A percentile compares a stretch with the other conserved stretches of the same genome.
Evolutionary conservation across 129 eudicot genomes (phyloP).

Genomic region (Flaveria linearis): DNA sequence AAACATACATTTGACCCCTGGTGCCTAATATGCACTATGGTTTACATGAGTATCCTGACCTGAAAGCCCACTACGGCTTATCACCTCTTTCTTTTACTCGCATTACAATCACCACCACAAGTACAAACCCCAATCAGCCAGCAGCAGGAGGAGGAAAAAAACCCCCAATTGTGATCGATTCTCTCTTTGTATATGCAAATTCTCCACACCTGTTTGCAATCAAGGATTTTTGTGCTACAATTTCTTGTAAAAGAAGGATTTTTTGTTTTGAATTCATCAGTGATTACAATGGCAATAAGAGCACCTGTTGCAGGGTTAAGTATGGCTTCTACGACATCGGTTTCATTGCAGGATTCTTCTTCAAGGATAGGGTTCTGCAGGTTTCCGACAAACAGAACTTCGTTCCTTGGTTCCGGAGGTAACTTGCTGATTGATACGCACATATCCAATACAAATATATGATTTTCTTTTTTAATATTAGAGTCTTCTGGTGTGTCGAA

Average conservation of each 20-base stretch:
- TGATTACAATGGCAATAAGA: conserved; percentile 46
- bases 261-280: neutral
- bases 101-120: conserved; percentile 31
- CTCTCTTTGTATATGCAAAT: neutral
- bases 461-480: neutral
- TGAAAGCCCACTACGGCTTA: neutral
- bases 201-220: conserved; percentile 8
- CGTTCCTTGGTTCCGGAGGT: conserved; percentile 68
- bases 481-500: neutral
- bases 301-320: conserved; percentile 45
- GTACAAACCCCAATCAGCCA: conserved; percentile 16
- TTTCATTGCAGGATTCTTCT: conserved; percentile 38
- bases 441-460: conserved; percentile 6
- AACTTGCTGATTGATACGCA: neutral
- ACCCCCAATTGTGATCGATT: neutral
- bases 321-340: conserved; percentile 45
- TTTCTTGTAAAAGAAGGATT: neutral
- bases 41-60: neutral
- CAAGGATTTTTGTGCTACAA: neutral
- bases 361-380: conserved; percentile 29
- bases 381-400: conserved; percentile 35
- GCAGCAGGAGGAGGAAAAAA: neutral
- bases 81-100: conserved; percentile 2
- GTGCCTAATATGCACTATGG: neutral
- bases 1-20: neutral